Evolutionary conservation across 148 eudicot genomes (phyloP), one percentile per base, ranked within the genome.

Genomic region (Dysphania ambrosioides): DNA sequence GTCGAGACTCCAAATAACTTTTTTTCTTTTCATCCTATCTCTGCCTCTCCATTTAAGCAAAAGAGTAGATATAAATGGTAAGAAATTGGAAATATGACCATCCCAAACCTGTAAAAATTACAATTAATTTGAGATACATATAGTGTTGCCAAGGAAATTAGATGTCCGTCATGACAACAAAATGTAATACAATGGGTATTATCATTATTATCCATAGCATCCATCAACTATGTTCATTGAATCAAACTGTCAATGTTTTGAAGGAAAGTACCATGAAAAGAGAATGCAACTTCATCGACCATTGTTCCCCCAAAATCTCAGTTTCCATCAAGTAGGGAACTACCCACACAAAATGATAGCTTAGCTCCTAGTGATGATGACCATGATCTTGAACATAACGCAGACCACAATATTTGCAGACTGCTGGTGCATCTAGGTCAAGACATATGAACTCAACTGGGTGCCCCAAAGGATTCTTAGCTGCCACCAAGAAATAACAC

Each of bases 401-500:
- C 71, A 95, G 72, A 67, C 98, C 98, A 81, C 98, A 95, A 76
- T 95, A 95, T 82, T 95, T 95, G 96, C 98, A 95, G 73, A 92
- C 62, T 68, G 97, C 96, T 38, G 96, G 97, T 77, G 84, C 85
- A 13, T 75, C 88, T 82, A 78, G 82, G 83, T 95, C 98, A 42
- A 95, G 96, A 83, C 98, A 95, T 83, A 95, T 92, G 82, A 84
- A 95, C 78, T 92, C 97, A 71, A 95, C 85, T 18, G 98, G 98
- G 76, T 95, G 98, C 74, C 98, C 98, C 57, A 95, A 88, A 18
- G 97, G 97, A 80, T 94, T 53, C 61, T 65, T 77, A 80, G 86
- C 98, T 95, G 93, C 81, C n/a, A 77, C 36, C 72, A 83, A 32
- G 19, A 68, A 68, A 68, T 7, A 30, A 68, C 38, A 32, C 26